Conservation (phyloP, 306 rosid species). For the Luffa aegyptiaca region DNA sequence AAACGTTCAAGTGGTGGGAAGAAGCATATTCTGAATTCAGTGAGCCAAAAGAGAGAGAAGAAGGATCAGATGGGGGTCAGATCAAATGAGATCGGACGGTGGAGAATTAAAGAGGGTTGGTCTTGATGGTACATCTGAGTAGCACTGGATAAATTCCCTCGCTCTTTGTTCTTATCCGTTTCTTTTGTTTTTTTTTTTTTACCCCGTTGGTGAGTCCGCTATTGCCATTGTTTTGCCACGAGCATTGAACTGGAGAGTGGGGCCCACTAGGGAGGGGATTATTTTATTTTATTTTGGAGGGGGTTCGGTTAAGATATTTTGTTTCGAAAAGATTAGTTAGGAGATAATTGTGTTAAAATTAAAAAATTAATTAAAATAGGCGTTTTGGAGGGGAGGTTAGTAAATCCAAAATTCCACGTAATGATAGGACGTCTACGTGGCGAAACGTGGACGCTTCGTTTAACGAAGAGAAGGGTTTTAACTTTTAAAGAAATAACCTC, state of each 20-base stretch:
- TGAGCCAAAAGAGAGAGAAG: not conserved
- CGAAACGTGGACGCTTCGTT: constrained; percentile 4
- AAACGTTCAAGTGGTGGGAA: not conserved
- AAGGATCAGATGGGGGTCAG: not conserved
- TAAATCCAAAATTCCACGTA: not conserved
- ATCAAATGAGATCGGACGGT: not conserved
- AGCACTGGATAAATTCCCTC: not conserved
- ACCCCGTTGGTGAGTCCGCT: constrained; percentile 52
- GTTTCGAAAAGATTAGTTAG: too few relatives aligned
- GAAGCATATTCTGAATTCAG: constrained; percentile 6
- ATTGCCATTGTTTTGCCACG: constrained; percentile 18
- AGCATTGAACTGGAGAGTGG: constrained; percentile 20
- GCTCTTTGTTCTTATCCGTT: constrained; percentile 1
- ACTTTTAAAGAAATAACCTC: not conserved
- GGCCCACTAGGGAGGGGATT: constrained; percentile 26
- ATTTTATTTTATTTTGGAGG: too few relatives aligned
- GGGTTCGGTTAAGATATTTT: too few relatives aligned
- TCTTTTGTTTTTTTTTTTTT: constrained; percentile 30
- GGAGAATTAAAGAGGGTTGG: not conserved
- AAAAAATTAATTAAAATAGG: too few relatives aligned
- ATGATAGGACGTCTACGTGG: constrained; percentile 16
- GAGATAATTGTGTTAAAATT: not conserved
- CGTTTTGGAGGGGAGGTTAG: too few relatives aligned
- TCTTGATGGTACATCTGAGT: not conserved
- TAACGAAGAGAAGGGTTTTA: not conserved